Evolutionary conservation across 2,329 filamentous ascomycete species (phyloP).

Genomic region (Neofusicoccum sp.): DNA sequence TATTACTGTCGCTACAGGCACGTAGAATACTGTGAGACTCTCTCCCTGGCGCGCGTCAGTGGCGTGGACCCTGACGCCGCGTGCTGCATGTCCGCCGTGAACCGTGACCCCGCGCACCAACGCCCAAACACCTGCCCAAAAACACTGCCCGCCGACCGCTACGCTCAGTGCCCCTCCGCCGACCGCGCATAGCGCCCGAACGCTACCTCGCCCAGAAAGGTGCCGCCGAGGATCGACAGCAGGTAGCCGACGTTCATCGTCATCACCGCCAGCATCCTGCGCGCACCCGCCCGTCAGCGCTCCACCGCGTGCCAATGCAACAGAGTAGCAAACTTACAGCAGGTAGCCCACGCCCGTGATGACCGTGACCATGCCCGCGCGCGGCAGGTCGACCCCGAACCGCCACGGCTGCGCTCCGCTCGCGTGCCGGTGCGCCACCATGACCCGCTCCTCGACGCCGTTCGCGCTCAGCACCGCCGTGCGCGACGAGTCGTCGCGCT

Average conservation of each 20-base stretch:
- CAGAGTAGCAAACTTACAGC: conserved; percentile 62
- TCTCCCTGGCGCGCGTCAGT: no score
- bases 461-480: conserved; percentile 67
- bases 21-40: no score
- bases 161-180: not conserved
- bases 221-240: conserved; percentile 70
- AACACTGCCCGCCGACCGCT: not conserved
- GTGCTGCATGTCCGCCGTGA: no score
- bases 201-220: conserved; percentile 82
- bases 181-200: conserved; percentile 65
- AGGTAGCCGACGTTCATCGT: conserved; percentile 86
- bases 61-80: no score
- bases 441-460: conserved; percentile 76
- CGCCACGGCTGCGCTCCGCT: conserved; percentile 68
- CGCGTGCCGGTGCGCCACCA: conserved; percentile 63
- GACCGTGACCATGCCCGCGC: conserved; percentile 68
- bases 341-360: conserved; percentile 79
- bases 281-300: not conserved
- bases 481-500: conserved; percentile 57
- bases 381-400: conserved; percentile 72
- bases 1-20: no score
- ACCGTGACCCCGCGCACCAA: not conserved
- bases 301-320: not conserved
- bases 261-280: conserved; percentile 89
- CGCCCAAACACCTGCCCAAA: not conserved